A percentile compares a stretch with the other conserved stretches of the same genome.
These are phyloP conservation scores for Lycium barbarum DNA, from an alignment of 257 asterid species.

Conservation along the genomic window DNA sequence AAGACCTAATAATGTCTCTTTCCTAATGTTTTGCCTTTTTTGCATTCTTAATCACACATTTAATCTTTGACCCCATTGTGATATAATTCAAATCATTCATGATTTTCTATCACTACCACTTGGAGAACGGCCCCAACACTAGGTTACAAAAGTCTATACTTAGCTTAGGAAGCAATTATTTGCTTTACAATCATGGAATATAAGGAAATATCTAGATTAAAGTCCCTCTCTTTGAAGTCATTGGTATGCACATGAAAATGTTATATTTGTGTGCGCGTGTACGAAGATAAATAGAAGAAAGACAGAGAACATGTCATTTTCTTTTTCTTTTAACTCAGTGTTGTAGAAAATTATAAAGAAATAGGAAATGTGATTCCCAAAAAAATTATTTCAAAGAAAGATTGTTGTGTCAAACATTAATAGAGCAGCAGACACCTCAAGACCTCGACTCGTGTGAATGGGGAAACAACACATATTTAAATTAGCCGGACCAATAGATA, in stretches of 20 bases:
- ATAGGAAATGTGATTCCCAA: background rate
- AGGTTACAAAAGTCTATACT: background rate
- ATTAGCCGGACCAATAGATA: background rate
- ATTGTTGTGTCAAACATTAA: background rate
- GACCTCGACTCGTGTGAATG: background rate
- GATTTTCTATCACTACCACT: background rate
- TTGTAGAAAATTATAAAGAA: background rate
- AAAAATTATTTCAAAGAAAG: too few species aligned
- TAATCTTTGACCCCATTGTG: background rate
- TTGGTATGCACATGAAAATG: background rate
- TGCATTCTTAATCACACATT: background rate
- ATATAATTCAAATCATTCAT: constrained; percentile 24
- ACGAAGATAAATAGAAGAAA: background rate
- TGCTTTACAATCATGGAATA: background rate
- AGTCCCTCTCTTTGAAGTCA: background rate
- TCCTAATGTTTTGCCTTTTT: constrained; percentile 6
- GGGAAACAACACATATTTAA: too few species aligned
- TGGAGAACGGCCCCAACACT: background rate
- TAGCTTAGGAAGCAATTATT: background rate
- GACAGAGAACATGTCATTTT: background rate
- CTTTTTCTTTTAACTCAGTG: background rate
- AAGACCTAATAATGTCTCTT: background rate
- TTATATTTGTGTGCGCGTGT: background rate
- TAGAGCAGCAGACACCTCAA: background rate
- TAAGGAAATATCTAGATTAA: background rate